Evolutionary conservation across 306 rosid genomes (phyloP).

Genomic region (Quercus rubra): DNA sequence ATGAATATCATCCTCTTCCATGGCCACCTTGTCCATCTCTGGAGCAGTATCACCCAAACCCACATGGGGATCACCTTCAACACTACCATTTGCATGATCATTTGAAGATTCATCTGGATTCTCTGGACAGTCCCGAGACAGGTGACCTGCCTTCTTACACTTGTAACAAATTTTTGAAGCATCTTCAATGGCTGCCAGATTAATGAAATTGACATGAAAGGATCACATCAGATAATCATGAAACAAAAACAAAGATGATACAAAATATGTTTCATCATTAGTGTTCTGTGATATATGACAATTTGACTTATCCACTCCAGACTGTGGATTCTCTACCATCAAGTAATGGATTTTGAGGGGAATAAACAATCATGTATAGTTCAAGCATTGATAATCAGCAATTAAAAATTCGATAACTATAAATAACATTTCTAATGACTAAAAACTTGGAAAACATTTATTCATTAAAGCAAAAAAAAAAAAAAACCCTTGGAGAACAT

Average conservation of each 20-base stretch:
- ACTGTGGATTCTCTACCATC: slow-evolving; percentile 5
- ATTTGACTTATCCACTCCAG: background rate
- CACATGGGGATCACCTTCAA: slow-evolving; percentile 35
- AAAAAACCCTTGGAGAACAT: slow-evolving; percentile 3
- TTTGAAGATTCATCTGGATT: slow-evolving; percentile 36
- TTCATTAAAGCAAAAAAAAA: too few species aligned
- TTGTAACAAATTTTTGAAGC: slow-evolving; percentile 85
- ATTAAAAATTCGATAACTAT: background rate
- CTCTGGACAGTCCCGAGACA: slow-evolving; percentile 87
- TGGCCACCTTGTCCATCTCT: slow-evolving; percentile 60
- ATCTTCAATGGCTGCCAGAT: slow-evolving; percentile 52
- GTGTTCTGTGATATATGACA: background rate
- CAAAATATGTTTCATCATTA: background rate
- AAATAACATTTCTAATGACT: background rate
- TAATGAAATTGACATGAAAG: slow-evolving; percentile 9
- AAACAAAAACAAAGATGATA: background rate
- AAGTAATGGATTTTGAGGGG: slow-evolving; percentile 1
- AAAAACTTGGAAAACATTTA: background rate
- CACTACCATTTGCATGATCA: slow-evolving; percentile 40
- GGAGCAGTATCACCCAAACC: slow-evolving; percentile 33
- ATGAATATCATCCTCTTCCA: slow-evolving; percentile 93
- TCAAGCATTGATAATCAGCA: background rate
- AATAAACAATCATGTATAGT: background rate
- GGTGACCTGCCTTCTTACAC: slow-evolving; percentile 92
- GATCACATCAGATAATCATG: background rate